These are phyloP conservation scores for Jatropha curcas DNA, from an alignment of 345 rosid species.

Conservation along the genomic window DNA sequence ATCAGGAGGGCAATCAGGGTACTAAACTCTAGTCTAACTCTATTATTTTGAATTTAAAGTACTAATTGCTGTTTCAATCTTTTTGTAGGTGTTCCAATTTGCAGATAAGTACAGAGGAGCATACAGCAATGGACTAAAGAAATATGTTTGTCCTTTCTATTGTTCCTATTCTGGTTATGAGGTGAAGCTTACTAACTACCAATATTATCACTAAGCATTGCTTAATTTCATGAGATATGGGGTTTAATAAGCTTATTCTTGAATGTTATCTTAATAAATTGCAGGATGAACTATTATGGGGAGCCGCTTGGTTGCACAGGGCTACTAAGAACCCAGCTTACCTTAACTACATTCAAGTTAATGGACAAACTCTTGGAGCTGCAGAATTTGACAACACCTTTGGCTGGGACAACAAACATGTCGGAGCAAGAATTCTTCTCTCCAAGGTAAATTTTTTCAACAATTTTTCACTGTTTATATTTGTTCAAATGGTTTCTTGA, in stretches of 20 bases:
- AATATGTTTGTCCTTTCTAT: conserved; percentile 53
- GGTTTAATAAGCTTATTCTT: background rate
- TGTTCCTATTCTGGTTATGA: conserved; percentile 61
- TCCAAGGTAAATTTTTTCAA: conserved; percentile 24
- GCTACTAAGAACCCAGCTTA: conserved; percentile 33
- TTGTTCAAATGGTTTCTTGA: background rate
- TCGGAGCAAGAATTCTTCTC: conserved; percentile 38
- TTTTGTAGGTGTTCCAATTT: conserved; percentile 53
- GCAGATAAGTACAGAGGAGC: conserved; percentile 60
- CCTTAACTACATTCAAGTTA: conserved; percentile 32
- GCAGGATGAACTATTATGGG: conserved; percentile 40
- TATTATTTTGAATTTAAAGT: background rate
- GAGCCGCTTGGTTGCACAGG: conserved; percentile 38
- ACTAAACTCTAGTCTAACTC: background rate
- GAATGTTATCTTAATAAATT: background rate
- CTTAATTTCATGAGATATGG: background rate
- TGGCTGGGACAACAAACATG: conserved; percentile 43
- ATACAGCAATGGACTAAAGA: conserved; percentile 51
- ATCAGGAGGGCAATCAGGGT: conserved; percentile 34
- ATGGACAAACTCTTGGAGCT: conserved; percentile 34
- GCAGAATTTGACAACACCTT: conserved; percentile 33
- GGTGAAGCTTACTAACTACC: conserved; percentile 29
- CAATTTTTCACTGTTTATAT: background rate
- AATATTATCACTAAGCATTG: no score
- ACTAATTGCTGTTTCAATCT: background rate